Evolutionary conservation across 306 rosid species (phyloP), one percentile per base, ranked within the genome.

Genomic region (Castanea mollissima): DNA sequence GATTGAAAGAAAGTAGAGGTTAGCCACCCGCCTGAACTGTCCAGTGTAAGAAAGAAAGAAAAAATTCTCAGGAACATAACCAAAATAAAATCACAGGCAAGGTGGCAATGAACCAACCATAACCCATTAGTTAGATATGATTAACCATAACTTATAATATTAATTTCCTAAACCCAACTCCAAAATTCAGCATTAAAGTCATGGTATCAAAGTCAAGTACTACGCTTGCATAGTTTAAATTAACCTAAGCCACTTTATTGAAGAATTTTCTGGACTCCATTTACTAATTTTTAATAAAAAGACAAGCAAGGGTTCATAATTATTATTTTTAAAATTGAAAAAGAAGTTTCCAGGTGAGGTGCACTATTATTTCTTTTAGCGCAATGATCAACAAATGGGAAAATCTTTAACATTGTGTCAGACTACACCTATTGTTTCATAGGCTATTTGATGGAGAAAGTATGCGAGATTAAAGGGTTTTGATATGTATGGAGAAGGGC

Each of bases 1-100:
- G 87, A 95, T 95, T 32, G 94, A 81, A 80, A 95, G 99, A 78
- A 95, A 95, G 89, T 95, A 95, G 77, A 92, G 92, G 81, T 95
- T 95, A 75, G 99, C 99, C 86, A 95, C 99, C 87, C 99, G 95
- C 69, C 99, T 91, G 91, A 95, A 95, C 99, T 95, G 99, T 78
- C 49, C 91, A 86, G 63, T 75, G 64, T 82, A 84, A 86, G 85
- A 65, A 87, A 62, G 78, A 55, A 57, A 79, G 27, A 58, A 85
- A 56, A 55, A 55, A 31, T 70, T 78, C 85, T 85, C 84, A 88
- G 88, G 73, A 83, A 75, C 78, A 82, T 64, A 72, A 10, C 49
- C 35, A 69, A 77, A 64, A 52, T 6, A 83, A 79, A 83, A 68
- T 34, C 68, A 81, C 25, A 51, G 75, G 78, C 55, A 21, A 44